Percentiles rank a stretch among this genome's conserved stretches.
phyloP scores from a whole-genome alignment of 2,329 filamentous ascomycete genomes.

The Phoma sp. region DNA sequence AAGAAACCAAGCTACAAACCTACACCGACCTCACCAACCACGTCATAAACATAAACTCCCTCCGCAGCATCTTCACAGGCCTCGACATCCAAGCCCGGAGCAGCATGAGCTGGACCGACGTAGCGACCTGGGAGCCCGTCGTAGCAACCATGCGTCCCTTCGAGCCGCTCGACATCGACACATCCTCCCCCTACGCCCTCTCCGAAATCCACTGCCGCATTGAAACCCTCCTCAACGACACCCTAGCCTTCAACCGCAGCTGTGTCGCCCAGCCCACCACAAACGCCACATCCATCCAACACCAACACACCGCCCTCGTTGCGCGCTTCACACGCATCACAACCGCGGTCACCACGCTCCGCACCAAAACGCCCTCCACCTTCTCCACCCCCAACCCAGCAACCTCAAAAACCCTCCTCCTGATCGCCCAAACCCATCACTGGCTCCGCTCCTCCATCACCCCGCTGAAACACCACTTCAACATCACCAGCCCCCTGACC shows the following conservation, averaged over 20 bases:
- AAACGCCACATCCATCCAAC: slow-evolving; percentile 20
- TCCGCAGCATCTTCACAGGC: slow-evolving; percentile 38
- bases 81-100: slow-evolving; percentile 40
- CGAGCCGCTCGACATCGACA: slow-evolving; percentile 3
- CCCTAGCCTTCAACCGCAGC: slow-evolving; percentile 32
- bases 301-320: slow-evolving; percentile 12
- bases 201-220: slow-evolving; percentile 24
- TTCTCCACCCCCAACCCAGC: not conserved
- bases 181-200: slow-evolving; percentile 6
- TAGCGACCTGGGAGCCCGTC: slow-evolving; percentile 32
- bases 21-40: slow-evolving; percentile 16
- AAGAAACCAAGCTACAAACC: slow-evolving; percentile 32
- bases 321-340: slow-evolving; percentile 15
- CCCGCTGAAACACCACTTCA: slow-evolving; percentile 18
- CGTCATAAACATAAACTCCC: slow-evolving; percentile 33
- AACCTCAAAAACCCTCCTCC: slow-evolving; percentile 18
- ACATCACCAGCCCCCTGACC: slow-evolving; percentile 19
- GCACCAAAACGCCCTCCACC: too few species aligned
- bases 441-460: slow-evolving; percentile 19
- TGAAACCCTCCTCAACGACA: slow-evolving; percentile 32
- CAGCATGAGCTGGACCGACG: slow-evolving; percentile 31
- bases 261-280: slow-evolving; percentile 16
- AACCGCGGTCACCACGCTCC: too few species aligned
- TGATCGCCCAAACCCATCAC: slow-evolving; percentile 23
- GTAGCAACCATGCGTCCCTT: slow-evolving; percentile 16